Conservation (phyloP, 108 stramenopile genomes). For the Mediolabrus comicus region DNA sequence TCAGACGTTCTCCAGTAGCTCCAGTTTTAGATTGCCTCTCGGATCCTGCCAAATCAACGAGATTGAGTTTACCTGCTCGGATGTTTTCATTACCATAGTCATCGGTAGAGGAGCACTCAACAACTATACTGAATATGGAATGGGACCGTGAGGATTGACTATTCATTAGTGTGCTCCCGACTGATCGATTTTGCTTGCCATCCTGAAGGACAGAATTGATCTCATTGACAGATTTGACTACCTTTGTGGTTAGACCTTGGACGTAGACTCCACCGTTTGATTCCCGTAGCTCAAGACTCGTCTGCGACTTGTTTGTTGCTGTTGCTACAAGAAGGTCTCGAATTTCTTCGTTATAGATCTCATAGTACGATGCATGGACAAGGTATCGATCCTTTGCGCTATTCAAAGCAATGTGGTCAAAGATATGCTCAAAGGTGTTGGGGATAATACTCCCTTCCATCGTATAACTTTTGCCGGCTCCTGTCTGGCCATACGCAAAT, state of each 20-base stretch:
- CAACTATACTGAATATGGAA: constrained; percentile 81
- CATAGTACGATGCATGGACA: constrained; percentile 93
- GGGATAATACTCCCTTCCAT: constrained; percentile 99
- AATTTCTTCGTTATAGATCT: constrained; percentile 99
- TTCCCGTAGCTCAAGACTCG: constrained; percentile 76
- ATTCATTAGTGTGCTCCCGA: constrained; percentile 93
- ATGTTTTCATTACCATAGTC: constrained; percentile 65
- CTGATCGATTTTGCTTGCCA: constrained; percentile 84
- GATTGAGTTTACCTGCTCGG: constrained; percentile 91
- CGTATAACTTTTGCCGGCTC: constrained; percentile 87
- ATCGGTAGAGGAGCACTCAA: constrained; percentile 53
- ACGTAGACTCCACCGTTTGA: constrained; percentile 84
- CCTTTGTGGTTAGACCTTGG: constrained; percentile 76
- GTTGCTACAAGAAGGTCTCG: constrained; percentile 84
- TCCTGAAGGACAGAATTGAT: constrained; percentile 83
- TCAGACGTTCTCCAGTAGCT: constrained; percentile 91
- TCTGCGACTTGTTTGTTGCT: constrained; percentile 55
- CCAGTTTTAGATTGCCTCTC: constrained; percentile 97
- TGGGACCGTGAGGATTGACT: constrained; percentile 86
- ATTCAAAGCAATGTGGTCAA: constrained; percentile 62
- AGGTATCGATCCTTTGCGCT: constrained; percentile 83
- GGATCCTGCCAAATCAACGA: constrained; percentile 97
- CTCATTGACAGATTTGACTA: constrained; percentile 76
- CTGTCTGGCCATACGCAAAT: constrained; percentile 98
- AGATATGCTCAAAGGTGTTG: constrained; percentile 91